Base-by-base conservation (phyloP, 768 basidiomycete genomes). In the Suillus paluster region DNA sequence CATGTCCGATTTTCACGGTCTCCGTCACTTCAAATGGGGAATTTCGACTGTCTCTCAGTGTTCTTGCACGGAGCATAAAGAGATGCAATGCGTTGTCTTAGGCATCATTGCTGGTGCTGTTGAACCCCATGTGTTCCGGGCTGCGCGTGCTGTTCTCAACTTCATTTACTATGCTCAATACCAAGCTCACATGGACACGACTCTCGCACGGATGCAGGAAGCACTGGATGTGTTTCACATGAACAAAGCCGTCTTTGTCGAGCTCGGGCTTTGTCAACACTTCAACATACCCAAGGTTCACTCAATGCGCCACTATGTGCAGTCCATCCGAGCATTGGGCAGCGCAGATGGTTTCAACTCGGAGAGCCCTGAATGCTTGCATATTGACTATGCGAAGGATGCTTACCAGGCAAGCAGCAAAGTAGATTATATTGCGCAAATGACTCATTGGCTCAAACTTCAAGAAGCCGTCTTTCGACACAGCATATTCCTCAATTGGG, bases 381-480 rank as follows among this genome's bases (percentile, higher is more conserved):
- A 83, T 60, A 82, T 82, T 58, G 74, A 82, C 65, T 75, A 71
- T 49, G n/a, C n/a, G n/a, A n/a, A n/a, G n/a, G n/a, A n/a, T n/a
- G n/a, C n/a, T n/a, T n/a, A n/a, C n/a, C n/a, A 67, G 58, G 63
- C 70, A 38, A 69, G 64, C 41, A 70, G 75, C 62, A 15, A 70
- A 25, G 70, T 71, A 41, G 70, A 77, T 19, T 70, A 75, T 55
- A 68, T 23, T 4, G 49, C 65, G 10, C 81, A 81, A 61, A 83
- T 83, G 82, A 74, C 75, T 1, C 33, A 50, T 0, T 80, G 77
- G 77, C 68, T 83, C 0, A 42, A 59, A 3, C 68, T 75, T 4
- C 69, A 73, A 25, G 80, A 81, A 60, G 72, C 76, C 9, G 65
- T 81, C 5, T 33, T 63, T 14, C 63, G 61, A 1, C 74, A 75